These are phyloP conservation scores for Magnolia kwangsiensis DNA, from an alignment of 164 flowering plant genomes.

Conservation along the genomic window DNA sequence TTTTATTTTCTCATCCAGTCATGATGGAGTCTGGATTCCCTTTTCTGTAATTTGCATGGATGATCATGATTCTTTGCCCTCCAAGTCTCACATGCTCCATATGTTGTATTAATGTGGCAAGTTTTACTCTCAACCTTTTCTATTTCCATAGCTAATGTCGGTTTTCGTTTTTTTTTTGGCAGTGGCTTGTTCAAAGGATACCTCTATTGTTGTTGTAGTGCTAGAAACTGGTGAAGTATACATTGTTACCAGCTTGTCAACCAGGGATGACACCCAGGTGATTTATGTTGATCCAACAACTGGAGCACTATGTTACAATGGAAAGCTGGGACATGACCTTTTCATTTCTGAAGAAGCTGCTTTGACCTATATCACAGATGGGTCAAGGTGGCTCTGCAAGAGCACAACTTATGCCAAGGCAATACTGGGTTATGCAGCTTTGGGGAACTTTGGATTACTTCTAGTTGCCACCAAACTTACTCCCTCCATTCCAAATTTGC, in stretches of 20 bases:
- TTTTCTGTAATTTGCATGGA: no score
- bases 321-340: conserved; percentile 64
- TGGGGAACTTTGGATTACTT: conserved; percentile 75
- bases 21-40: no score
- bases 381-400: conserved; percentile 67
- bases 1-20: no score
- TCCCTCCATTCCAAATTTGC: conserved; percentile 65
- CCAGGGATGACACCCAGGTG: conserved; percentile 76
- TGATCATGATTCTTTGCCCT: no score
- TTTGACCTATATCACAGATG: conserved; percentile 59
- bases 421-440: conserved; percentile 82
- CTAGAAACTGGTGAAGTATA: conserved; percentile 78
- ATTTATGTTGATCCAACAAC: conserved; percentile 92
- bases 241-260: conserved; percentile 65
- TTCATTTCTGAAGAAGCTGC: conserved; percentile 76
- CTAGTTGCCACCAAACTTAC: conserved; percentile 80
- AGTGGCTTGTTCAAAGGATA: conserved; percentile 52
- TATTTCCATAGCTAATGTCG: no score
- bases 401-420: conserved; percentile 59
- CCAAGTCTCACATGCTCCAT: no score
- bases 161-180: conserved; percentile 16
- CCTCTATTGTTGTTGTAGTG: conserved; percentile 71
- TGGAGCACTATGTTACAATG: conserved; percentile 62
- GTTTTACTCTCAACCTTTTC: no score
- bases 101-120: no score